Base-by-base conservation (phyloP, 1,284 basidiomycete genomes). In the Cystobasidium pallidum region DNA sequence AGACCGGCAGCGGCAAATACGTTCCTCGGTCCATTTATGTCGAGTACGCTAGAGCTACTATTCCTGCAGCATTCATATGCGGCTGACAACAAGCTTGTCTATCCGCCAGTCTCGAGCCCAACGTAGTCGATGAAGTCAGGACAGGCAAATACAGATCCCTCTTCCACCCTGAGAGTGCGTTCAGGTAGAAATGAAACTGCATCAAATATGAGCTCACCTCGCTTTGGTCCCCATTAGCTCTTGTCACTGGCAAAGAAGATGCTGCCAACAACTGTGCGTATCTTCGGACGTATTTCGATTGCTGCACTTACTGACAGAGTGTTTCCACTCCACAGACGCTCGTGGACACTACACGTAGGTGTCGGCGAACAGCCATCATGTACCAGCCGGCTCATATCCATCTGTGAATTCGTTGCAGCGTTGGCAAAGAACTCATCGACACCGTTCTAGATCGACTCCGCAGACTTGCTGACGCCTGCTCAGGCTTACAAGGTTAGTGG, bases 201-300 rank as follows among this genome's bases (percentile, higher is more conserved):
- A 0, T 3, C 34, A 47, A 64, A 21, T 6, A 36, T 28, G 17
- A 3, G 19, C 39, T 43, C 24, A 17, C 43, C 15, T 17, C 13
- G 57, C 47, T 28, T 21, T n/a, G 28, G n/a, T n/a, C 28, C 4
- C 28, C 36, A 28, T 28, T 51, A 73, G 72, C 94, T 75, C 89
- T 99, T 86, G 91, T 99, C 82, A 93, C 91, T 73, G 96, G 96
- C 78, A 99, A 99, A 86, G 96, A 99, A 86, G 96, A 99, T 81
- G 95, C 94, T 70, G 95, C 95, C 76, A 99, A 97, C 87, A 99
- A 99, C 83, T 99, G 92, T 94, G 78, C 80, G 90, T 81, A 17
- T 49, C 24, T 3, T 10, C 57, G 67, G 13, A 19, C 2, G 21
- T 39, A 28, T 32, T 10, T 10, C 28, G 19, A 2, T 36, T 32